Evolutionary conservation across 306 rosid species (phyloP), one percentile per base, ranked within the genome.

Genomic region (Crotalaria pallida): DNA sequence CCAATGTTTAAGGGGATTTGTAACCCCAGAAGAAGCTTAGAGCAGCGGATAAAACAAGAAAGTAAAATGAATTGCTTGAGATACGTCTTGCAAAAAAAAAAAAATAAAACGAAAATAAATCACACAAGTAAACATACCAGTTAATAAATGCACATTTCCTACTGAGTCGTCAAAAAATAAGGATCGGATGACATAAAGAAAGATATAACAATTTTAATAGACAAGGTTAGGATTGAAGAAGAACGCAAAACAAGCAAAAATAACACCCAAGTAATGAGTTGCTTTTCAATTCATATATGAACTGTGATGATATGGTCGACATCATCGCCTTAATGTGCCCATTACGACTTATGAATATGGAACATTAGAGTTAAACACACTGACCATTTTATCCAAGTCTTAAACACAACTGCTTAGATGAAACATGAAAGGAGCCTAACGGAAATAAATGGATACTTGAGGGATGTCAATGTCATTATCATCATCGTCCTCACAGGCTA

Each of bases 401-500:
- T 71, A 13, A 56, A 7, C 26, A 64, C 44, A 31, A 67, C 76
- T 29, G 31, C n/a, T 43, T 16, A 22, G 76, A n/a, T n/a, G n/a
- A n/a, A n/a, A n/a, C n/a, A 71, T 50, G 75, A 80, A 48, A 59
- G 53, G 53, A 58, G 55, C 73, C 85, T 83, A 91, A 72, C 91
- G 83, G 87, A 81, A 91, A 78, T 91, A 91, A 67, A 91, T 66
- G 13, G 97, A 91, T 22, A 91, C 52, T 49, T 76, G 86, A 12
- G 97, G 97, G 72, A 91, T 84, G 78, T 91, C 97, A 21, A 88
- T 71, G 43, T 91, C 97, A 27, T 91, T 83, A 65, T 85, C 96
- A 17, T 88, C 91, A 0, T 91, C 96, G 50, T 91, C 97, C 82
- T 91, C 97, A 0, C 97, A 91, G 1, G 97, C 97, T 43, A 85